Evolutionary conservation across 2,329 filamentous ascomycete genomes (phyloP), one percentile per base, ranked within the genome.

Genomic region (Colletotrichum camelliae): DNA sequence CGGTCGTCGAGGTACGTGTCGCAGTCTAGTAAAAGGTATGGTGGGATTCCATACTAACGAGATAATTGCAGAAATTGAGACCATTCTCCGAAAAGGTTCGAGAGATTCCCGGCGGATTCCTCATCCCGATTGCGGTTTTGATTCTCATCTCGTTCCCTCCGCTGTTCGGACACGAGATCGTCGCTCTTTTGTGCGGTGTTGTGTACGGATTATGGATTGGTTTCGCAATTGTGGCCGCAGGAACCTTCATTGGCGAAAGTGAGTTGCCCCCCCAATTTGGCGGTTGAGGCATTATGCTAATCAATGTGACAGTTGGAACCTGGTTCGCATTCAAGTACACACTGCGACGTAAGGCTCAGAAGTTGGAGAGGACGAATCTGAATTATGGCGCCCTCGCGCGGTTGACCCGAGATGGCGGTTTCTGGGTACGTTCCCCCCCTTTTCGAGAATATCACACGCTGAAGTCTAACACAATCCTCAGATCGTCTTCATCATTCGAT

Each of bases 151-250:
- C 85, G 4, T 86, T 87, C 68, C 85, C 85, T 5, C 85, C 85
- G 2, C 79, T 87, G 15, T 86, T 87, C 68, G 85, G 85, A 18
- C 85, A 87, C 73, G 85, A 87, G 72, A 79, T 87, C 55, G 78
- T 87, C 58, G 85, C 82, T n/a, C 78, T 87, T 21, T 76, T 87
- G n/a, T 84, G 82, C 67, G 85, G 85, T 77, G 82, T 86, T 1
- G 84, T 86, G 8, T 87, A 84, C 69, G 85, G 85, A 3, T 77
- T 87, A 7, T 86, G 85, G 84, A 79, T 84, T 18, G 85, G 85
- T 6, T 86, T 87, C 62, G 84, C 80, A 6, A 83, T 87, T 58
- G 84, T 86, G 12, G 82, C 84, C 1, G 84, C 83, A 0, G 85
- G 85, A 8, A 86, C 85, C 0, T 86, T 86, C 62, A 70, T 86